A percentile compares a stretch with the other conserved stretches of the same genome.
phyloP scores from a whole-genome alignment of 2,329 filamentous ascomycete genomes.

The Cryphonectria japonica region DNA sequence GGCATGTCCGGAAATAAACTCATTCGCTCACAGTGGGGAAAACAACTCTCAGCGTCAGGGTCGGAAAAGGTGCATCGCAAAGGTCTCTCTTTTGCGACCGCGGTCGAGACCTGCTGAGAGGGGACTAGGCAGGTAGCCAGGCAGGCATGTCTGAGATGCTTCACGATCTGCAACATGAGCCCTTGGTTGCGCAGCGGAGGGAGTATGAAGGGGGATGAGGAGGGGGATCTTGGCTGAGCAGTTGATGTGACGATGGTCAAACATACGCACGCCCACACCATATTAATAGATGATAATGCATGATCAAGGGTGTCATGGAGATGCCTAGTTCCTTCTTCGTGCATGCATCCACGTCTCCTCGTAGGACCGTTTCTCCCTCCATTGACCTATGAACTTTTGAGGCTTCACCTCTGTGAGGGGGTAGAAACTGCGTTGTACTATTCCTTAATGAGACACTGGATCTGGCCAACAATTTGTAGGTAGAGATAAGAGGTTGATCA shows the following conservation, averaged over 20 bases:
- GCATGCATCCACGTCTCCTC: neutral
- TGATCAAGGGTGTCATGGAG: too few relatives aligned
- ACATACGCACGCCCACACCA: too few relatives aligned
- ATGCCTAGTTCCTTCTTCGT: neutral
- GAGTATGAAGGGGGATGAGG: neutral
- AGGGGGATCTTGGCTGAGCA: neutral
- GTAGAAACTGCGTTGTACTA: too few relatives aligned
- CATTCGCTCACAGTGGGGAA: neutral
- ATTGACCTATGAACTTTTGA: too few relatives aligned
- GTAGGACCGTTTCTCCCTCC: too few relatives aligned
- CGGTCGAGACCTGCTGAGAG: constrained; percentile 1
- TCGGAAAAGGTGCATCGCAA: neutral
- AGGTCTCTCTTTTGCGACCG: neutral
- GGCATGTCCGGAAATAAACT: neutral
- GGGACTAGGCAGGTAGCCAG: neutral
- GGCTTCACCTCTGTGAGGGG: too few relatives aligned
- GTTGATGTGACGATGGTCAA: neutral
- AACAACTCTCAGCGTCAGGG: neutral
- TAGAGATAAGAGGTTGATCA: too few relatives aligned
- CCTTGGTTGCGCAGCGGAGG: neutral
- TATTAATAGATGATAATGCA: too few relatives aligned
- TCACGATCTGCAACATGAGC: neutral
- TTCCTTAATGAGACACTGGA: neutral
- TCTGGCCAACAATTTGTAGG: neutral
- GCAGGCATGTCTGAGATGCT: neutral